Evolutionary conservation across 257 asterid genomes (phyloP), one percentile per base, ranked within the genome.

Genomic region (Solanum ossicruentum): DNA sequence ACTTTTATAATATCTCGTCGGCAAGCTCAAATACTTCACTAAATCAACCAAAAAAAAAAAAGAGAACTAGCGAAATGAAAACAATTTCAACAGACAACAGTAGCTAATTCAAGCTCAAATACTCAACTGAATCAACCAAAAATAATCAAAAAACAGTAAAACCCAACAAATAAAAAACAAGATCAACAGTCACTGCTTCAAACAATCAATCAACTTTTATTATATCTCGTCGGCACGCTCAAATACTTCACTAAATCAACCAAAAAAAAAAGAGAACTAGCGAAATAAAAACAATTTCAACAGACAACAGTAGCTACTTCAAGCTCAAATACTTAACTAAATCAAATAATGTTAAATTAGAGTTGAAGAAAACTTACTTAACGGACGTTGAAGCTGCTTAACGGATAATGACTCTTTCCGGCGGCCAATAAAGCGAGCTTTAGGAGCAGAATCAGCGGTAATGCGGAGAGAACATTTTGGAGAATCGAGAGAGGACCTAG

Each of bases 331-430:
- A 36, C 41, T 36, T 36, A 4, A 36, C 41, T 36, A 36, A 36
- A 36, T 36, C 41, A 36, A 36, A 36, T 36, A 36, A 36, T 36
- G 41, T 36, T 6, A 3, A 36, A 36, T 36, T 36, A 36, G 6
- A 36, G 41, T 36, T 36, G 12, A 60, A 2, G 11, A 39, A 8
- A 73, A 66, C 36, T 67, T 91, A 96, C 98, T 87, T 45, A 95
- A 88, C 6, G 98, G 98, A 54, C 98, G 93, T 82, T 91, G 93
- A 86, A 93, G 97, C 87, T 95, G 97, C 8, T 84, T 86, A 26
- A 95, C 98, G 54, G 94, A 84, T 56, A 92, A 63, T 49, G 97
- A 89, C 55, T 93, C 96, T 52, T 87, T 92, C 84, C 98, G 83
- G 7, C 94, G 92, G 55, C 96, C 96, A 7, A 93, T 84, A 83